Percentiles rank a stretch among this genome's conserved stretches.
These are phyloP conservation scores for Ambrosia hybrid DNA, from an alignment of 140 eudicot species.

Conservation along the genomic window DNA sequence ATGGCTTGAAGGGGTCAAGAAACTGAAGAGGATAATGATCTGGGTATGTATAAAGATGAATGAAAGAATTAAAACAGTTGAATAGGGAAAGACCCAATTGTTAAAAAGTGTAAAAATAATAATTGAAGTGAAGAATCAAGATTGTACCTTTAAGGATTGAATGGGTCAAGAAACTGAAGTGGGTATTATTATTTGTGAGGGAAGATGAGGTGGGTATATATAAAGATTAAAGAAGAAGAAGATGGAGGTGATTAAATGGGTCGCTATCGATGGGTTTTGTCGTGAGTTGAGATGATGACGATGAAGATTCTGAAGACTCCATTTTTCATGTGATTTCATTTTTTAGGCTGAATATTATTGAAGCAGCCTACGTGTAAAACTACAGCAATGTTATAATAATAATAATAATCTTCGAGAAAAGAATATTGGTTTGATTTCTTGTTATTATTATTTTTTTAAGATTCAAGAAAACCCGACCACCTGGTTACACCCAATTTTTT, in stretches of 20 bases:
- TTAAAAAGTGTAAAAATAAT: too few species aligned
- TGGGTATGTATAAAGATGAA: too few species aligned
- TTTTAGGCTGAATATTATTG: background rate
- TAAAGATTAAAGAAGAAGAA: too few species aligned
- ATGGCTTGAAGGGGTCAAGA: constrained; percentile 19
- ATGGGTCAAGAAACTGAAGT: background rate
- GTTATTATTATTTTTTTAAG: too few species aligned
- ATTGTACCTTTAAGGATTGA: too few species aligned
- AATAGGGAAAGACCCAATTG: background rate
- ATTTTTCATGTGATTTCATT: constrained; percentile 18
- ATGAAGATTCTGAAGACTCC: constrained; percentile 16
- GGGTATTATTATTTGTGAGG: background rate
- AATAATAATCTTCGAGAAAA: too few species aligned
- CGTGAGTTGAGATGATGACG: constrained; percentile 25
- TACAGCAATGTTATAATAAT: too few species aligned
- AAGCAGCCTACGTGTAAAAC: background rate
- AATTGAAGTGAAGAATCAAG: too few species aligned
- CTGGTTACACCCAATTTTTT: too few species aligned
- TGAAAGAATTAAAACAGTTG: background rate
- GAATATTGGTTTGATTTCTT: too few species aligned
- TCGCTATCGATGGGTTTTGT: constrained; percentile 39
- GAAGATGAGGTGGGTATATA: background rate
- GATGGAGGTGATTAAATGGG: background rate
- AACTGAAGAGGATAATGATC: too few species aligned
- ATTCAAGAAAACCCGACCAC: too few species aligned